phyloP scores from a whole-genome alignment of 2,329 filamentous ascomycete genomes.

The Leptodontidium sp. region DNA sequence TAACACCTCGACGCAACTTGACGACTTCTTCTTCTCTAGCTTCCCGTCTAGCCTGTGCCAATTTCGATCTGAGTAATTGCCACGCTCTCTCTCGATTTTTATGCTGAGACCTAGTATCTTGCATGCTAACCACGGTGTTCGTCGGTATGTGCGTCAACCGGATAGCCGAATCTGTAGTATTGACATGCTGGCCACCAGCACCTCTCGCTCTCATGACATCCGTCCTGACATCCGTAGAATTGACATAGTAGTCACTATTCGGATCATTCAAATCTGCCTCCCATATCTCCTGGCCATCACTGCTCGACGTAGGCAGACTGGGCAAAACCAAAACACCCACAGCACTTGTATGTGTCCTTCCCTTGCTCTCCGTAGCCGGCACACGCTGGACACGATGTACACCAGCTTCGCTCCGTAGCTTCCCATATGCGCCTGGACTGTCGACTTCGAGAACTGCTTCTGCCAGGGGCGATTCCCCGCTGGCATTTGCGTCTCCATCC shows the following conservation, averaged over 20 bases:
- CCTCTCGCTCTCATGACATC: slow-evolving; percentile 94
- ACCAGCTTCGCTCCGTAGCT: slow-evolving; percentile 86
- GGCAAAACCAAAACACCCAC: slow-evolving; percentile 93
- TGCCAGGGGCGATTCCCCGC: slow-evolving; percentile 73
- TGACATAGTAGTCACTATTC: slow-evolving; percentile 89
- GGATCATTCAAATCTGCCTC: slow-evolving; percentile 79
- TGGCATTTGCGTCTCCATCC: slow-evolving; percentile 67
- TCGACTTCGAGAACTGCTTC: slow-evolving; percentile 90
- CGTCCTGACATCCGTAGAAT: slow-evolving; percentile 79
- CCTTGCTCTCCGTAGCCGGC: slow-evolving; percentile 88
- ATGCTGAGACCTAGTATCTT: slow-evolving; percentile 90
- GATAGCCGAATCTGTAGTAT: slow-evolving; percentile 96
- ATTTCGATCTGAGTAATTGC: slow-evolving; percentile 80
- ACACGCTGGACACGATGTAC: slow-evolving; percentile 96
- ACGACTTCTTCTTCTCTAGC: slow-evolving; percentile 83
- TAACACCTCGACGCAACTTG: slow-evolving; percentile 77
- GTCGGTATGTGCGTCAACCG: slow-evolving; percentile 91
- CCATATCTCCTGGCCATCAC: slow-evolving; percentile 56
- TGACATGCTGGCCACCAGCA: slow-evolving; percentile 96
- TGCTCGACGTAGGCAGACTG: slow-evolving; percentile 70
- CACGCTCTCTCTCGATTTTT: slow-evolving; percentile 90
- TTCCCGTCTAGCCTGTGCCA: slow-evolving; percentile 83
- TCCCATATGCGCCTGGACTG: slow-evolving; percentile 78
- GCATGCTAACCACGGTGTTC: slow-evolving; percentile 86
- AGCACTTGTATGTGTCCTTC: slow-evolving; percentile 91